Evolutionary conservation across 768 basidiomycete species (phyloP).

Genomic region (Amanita exitialis): DNA sequence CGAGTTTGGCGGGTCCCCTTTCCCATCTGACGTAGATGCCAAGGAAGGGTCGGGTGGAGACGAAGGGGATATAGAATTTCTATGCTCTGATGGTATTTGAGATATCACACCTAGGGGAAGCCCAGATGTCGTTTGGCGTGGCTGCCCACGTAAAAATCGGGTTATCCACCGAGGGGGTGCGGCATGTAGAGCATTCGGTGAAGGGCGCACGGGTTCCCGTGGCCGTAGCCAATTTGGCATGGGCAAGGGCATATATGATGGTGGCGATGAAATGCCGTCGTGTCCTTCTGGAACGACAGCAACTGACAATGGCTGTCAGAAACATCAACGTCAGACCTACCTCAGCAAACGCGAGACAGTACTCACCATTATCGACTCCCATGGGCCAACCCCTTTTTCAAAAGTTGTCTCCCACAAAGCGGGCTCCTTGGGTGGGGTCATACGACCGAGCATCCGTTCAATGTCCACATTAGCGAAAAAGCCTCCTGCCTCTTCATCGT

Average conservation of each 20-base stretch:
- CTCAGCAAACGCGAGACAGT: neutral
- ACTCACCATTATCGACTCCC: slow-evolving; percentile 11
- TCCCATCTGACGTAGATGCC: neutral
- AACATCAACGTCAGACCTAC: neutral
- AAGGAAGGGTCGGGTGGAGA: neutral
- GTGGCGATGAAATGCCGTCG: neutral
- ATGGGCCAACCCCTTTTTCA: slow-evolving; percentile 6
- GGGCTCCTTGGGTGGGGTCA: slow-evolving; percentile 6
- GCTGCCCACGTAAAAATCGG: neutral
- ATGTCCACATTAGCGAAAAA: neutral
- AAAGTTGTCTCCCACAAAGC: slow-evolving; percentile 11
- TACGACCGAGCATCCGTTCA: neutral
- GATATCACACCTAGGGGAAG: neutral
- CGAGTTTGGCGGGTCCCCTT: neutral
- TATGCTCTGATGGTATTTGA: neutral
- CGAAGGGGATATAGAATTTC: neutral
- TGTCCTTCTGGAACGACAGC: neutral
- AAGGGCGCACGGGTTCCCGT: neutral
- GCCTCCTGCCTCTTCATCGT: slow-evolving; percentile 12
- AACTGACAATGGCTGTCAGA: slow-evolving; percentile 10
- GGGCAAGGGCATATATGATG: neutral
- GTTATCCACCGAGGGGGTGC: neutral
- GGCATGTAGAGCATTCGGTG: neutral
- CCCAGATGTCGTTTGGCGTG: neutral
- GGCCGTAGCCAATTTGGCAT: slow-evolving; percentile 1